Conservation (phyloP, 1,139 yeast genomes). For the Blastobotrys ciferrii region DNA sequence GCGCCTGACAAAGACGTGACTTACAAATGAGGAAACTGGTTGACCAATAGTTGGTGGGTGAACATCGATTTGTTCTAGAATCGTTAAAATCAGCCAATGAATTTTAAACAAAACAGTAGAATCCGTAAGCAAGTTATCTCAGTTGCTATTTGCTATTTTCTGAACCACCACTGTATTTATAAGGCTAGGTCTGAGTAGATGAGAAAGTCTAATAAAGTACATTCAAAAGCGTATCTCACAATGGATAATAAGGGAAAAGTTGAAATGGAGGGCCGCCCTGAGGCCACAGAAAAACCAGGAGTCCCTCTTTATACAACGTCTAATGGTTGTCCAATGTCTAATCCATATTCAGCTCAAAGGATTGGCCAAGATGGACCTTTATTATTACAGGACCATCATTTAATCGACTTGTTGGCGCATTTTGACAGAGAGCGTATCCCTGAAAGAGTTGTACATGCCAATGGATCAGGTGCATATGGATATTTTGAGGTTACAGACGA, state of each 20-base stretch:
- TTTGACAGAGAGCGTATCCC: slow-evolving; percentile 85
- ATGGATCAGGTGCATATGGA: slow-evolving; percentile 84
- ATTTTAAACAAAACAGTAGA: not conserved
- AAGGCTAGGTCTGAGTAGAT: not conserved
- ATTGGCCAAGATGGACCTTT: slow-evolving; percentile 73
- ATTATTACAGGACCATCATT: slow-evolving; percentile 70
- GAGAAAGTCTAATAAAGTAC: not conserved
- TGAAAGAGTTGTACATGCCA: slow-evolving; percentile 85
- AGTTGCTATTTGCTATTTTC: not conserved
- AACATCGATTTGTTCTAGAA: not conserved
- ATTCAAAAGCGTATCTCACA: no score
- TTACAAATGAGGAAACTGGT: no score
- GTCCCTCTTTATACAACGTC: slow-evolving; percentile 52
- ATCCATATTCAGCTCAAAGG: slow-evolving; percentile 70
- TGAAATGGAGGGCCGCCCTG: not conserved
- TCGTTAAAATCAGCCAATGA: not conserved
- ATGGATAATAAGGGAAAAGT: not conserved
- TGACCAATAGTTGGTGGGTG: not conserved
- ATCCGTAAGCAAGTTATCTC: not conserved
- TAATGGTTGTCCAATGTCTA: slow-evolving; percentile 65
- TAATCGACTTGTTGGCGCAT: slow-evolving; percentile 72
- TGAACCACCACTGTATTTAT: no score
- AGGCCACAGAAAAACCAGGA: not conserved
- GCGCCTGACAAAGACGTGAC: no score
- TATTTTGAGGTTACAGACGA: slow-evolving; percentile 78